phyloP scores from a whole-genome alignment of 495 filamentous ascomycete species.

The Tuber microsphaerosporum region DNA sequence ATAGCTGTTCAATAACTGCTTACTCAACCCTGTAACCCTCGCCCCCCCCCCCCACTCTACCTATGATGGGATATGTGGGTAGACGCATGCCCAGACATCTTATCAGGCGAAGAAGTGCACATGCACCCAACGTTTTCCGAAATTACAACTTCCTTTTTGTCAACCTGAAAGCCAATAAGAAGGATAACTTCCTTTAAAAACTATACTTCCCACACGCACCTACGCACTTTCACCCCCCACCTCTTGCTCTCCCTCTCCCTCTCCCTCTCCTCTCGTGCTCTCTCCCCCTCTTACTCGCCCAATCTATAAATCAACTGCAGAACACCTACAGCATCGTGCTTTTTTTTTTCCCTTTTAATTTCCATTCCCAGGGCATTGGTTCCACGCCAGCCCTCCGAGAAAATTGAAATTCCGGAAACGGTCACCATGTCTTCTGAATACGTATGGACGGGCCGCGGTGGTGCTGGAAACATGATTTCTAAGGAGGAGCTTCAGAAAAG shows the following conservation, averaged over 20 bases:
- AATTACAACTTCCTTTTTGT: constrained; percentile 4
- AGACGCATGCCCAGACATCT: neutral
- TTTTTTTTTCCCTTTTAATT: neutral
- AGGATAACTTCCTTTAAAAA: neutral
- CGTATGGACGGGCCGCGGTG: constrained; percentile 38
- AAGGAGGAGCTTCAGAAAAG: constrained; percentile 37
- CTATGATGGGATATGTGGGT: neutral
- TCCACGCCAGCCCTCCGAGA: neutral
- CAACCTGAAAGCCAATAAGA: neutral
- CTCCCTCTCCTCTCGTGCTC: neutral
- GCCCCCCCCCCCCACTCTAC: neutral
- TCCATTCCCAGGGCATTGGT: neutral
- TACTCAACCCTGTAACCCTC: too few relatives aligned
- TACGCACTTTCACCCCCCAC: neutral
- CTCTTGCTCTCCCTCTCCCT: neutral
- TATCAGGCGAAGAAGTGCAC: neutral
- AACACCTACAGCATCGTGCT: neutral
- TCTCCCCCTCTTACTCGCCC: neutral
- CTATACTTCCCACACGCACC: neutral
- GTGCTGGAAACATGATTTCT: constrained; percentile 39
- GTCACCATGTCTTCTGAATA: constrained; percentile 31
- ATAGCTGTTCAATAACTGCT: too few relatives aligned
- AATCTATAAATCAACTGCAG: neutral
- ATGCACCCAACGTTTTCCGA: neutral
- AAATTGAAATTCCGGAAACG: constrained; percentile 8